Conservation (phyloP, 176 grass and related monocot species). For the Raddia distichophylla region DNA sequence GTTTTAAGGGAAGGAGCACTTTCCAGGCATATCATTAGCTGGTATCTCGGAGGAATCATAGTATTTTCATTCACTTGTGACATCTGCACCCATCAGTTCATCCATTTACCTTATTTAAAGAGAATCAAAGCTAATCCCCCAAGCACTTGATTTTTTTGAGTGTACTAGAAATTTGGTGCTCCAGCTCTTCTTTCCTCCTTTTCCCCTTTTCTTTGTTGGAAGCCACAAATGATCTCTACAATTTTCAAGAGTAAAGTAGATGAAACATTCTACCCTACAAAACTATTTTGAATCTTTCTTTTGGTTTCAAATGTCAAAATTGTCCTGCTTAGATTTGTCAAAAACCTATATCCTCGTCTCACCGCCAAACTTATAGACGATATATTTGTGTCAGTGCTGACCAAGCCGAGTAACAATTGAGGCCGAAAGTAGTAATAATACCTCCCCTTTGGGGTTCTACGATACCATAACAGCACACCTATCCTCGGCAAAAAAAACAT, state of each 20-base stretch:
- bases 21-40: conserved; percentile 22
- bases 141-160: conserved; percentile 11
- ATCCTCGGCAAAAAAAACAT: neutral
- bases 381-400: neutral
- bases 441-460: neutral
- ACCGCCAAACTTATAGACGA: neutral
- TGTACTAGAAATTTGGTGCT: conserved; percentile 20
- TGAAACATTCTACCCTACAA: neutral
- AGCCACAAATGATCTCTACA: conserved; percentile 18
- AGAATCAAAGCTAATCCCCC: neutral
- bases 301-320: conserved; percentile 2
- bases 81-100: conserved; percentile 7
- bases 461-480: neutral
- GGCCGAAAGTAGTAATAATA: neutral
- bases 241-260: conserved; percentile 23
- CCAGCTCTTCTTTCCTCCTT: neutral
- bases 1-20: conserved; percentile 30
- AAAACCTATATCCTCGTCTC: neutral
- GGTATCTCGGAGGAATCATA: conserved; percentile 7
- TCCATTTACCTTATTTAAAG: conserved; percentile 13
- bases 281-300: neutral
- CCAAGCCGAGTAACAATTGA: neutral
- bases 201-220: neutral
- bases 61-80: conserved; percentile 20
- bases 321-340: neutral